These are phyloP conservation scores for Mycena citricolor DNA, from an alignment of 1,284 basidiomycete genomes.

Conservation along the genomic window DNA sequence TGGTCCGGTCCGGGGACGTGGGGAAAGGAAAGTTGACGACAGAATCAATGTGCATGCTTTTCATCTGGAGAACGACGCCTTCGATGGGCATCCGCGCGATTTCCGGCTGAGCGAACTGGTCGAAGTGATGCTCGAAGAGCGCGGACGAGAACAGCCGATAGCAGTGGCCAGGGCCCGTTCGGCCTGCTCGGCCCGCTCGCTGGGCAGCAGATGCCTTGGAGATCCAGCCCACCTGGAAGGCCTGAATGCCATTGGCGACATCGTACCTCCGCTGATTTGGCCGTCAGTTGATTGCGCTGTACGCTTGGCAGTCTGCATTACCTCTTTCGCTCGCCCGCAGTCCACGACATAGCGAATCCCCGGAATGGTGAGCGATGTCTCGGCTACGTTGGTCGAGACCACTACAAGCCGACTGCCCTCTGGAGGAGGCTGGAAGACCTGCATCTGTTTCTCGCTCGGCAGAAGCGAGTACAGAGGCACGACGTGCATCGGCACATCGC, in stretches of 20 bases:
- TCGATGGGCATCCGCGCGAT: conserved; percentile 97
- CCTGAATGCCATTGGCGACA: conserved; percentile 92
- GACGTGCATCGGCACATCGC: conserved; percentile 73
- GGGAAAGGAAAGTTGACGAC: conserved; percentile 99
- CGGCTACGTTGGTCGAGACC: conserved; percentile 97
- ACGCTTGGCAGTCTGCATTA: conserved; percentile 29
- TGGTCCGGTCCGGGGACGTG: conserved; percentile 86
- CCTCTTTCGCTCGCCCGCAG: conserved; percentile 95
- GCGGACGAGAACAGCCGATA: conserved; percentile 92
- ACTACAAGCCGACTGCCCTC: conserved; percentile 90
- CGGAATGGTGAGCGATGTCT: conserved; percentile 97
- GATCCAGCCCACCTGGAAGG: conserved; percentile 93
- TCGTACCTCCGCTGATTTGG: conserved; percentile 90
- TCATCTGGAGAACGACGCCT: conserved; percentile 97
- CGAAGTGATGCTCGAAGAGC: conserved; percentile 91
- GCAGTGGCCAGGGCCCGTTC: conserved; percentile 92
- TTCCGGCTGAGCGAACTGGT: conserved; percentile 86
- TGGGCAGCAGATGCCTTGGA: conserved; percentile 97
- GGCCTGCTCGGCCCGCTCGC: conserved; percentile 92
- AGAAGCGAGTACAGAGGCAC: conserved; percentile 97
- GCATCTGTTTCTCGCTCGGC: conserved; percentile 94
- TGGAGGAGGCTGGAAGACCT: conserved; percentile 89
- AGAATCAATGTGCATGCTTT: conserved; percentile 97
- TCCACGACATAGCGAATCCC: conserved; percentile 98
- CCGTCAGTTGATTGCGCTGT: too few relatives aligned